Evolutionary conservation across 2,329 filamentous ascomycete species (phyloP).

Genomic region (Ustulina deusta): DNA sequence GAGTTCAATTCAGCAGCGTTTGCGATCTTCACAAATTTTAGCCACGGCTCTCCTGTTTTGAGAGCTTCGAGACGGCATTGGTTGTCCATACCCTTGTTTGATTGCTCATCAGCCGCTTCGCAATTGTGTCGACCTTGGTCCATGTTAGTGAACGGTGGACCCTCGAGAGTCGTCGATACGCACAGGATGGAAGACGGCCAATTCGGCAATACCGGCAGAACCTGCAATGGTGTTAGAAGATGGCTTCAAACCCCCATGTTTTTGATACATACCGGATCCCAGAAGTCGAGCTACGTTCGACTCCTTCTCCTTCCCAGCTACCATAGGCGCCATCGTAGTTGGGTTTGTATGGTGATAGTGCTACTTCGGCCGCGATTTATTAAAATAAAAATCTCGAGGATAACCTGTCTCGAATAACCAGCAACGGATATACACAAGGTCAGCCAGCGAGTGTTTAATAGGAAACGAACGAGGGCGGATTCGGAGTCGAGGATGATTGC

Average conservation of each 20-base stretch:
- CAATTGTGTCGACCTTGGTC: conserved; percentile 90
- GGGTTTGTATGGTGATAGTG: conserved; percentile 6
- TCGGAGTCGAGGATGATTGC: conserved; percentile 25
- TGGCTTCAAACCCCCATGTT: background rate
- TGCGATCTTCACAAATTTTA: conserved; percentile 42
- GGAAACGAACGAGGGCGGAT: conserved; percentile 28
- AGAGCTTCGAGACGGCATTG: background rate
- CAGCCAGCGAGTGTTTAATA: conserved; percentile 5
- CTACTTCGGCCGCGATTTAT: conserved; percentile 10
- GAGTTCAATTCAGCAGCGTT: conserved; percentile 75
- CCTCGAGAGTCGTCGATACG: conserved; percentile 41
- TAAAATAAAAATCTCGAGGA: conserved; percentile 13
- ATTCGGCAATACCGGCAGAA: conserved; percentile 70
- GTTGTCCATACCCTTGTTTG: conserved; percentile 74
- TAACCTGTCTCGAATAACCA: conserved; percentile 2
- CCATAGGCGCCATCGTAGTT: conserved; percentile 70
- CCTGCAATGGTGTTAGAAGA: conserved; percentile 58
- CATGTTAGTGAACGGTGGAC: conserved; percentile 42
- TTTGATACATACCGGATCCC: conserved; percentile 79
- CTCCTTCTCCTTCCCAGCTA: conserved; percentile 75
- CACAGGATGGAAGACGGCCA: conserved; percentile 79
- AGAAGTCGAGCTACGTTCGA: conserved; percentile 88
- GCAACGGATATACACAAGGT: conserved; percentile 15
- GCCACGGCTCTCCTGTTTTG: conserved; percentile 7
- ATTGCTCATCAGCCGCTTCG: conserved; percentile 99